Conservation (phyloP, 2,329 filamentous ascomycete genomes). For the Thelonectria blattea region DNA sequence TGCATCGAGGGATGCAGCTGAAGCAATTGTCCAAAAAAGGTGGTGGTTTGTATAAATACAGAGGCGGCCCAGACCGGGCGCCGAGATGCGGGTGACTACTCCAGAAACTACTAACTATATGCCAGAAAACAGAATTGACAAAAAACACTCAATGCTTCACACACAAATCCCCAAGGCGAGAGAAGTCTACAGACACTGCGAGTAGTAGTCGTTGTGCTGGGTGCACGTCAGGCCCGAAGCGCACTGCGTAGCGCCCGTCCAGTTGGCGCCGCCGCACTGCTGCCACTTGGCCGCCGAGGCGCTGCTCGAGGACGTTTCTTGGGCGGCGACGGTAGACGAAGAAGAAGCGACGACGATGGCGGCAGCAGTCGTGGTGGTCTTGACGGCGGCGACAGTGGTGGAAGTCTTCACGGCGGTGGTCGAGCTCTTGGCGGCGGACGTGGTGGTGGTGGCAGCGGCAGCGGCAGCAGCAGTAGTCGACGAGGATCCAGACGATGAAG, state of each 20-base stretch:
- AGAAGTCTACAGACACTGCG: constrained; percentile 32
- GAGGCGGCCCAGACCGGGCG: not conserved
- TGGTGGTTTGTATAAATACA: not conserved
- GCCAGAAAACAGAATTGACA: not conserved
- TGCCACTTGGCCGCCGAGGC: constrained; percentile 12
- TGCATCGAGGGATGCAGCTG: not conserved
- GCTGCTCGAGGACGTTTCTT: not conserved
- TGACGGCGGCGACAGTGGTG: not conserved
- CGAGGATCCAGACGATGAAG: constrained; percentile 7
- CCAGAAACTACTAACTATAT: not conserved
- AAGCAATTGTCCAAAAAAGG: not conserved
- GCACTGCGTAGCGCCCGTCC: constrained; percentile 34
- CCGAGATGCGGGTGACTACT: not conserved
- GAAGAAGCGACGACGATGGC: not conserved
- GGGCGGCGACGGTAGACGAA: not conserved
- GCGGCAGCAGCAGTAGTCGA: not conserved
- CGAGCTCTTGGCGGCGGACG: not conserved
- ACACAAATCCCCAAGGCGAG: not conserved
- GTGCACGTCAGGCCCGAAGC: constrained; percentile 29
- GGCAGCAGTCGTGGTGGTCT: not conserved
- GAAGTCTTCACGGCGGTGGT: not conserved
- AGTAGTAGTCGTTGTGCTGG: constrained; percentile 37
- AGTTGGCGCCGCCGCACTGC: constrained; percentile 36
- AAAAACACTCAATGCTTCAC: not conserved
- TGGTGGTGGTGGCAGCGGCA: not conserved